Percentiles rank a stretch among this genome's conserved stretches.
phyloP scores from a whole-genome alignment of 345 rosid genomes.

The Corchorus capsularis region DNA sequence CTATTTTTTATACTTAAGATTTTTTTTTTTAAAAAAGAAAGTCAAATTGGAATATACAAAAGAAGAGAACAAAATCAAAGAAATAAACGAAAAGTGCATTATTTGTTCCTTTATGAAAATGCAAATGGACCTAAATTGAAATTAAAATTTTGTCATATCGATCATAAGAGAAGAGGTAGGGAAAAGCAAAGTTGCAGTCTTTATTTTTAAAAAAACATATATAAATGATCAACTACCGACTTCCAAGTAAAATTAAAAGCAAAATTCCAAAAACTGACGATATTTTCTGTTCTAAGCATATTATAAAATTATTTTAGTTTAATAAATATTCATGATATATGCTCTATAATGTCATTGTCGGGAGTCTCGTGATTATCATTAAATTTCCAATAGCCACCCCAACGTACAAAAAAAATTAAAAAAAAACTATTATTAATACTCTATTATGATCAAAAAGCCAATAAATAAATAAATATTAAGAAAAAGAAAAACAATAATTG shows the following conservation, averaged over 20 bases:
- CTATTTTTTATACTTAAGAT: too few relatives aligned
- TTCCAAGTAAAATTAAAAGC: neutral
- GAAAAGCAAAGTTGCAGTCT: neutral
- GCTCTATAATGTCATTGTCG: conserved; percentile 38
- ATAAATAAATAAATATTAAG: too few relatives aligned
- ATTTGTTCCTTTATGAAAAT: neutral
- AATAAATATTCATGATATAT: neutral
- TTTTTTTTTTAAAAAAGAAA: too few relatives aligned
- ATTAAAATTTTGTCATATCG: neutral
- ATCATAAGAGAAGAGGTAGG: neutral
- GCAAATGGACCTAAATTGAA: neutral
- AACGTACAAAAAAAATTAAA: neutral
- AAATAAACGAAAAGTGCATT: too few relatives aligned
- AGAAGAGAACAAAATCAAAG: too few relatives aligned
- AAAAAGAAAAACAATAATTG: neutral
- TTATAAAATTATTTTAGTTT: neutral
- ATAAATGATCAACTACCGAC: neutral
- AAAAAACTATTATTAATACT: neutral
- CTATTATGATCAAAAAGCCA: neutral
- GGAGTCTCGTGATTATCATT: conserved; percentile 50
- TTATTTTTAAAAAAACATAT: neutral
- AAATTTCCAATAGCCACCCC: conserved; percentile 18
- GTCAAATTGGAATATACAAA: too few relatives aligned
- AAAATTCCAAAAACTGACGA: conserved; percentile 13
- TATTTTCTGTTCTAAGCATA: neutral